Evolutionary conservation across 2,329 filamentous ascomycete genomes (phyloP), one percentile per base, ranked within the genome.

Genomic region (Ophiostoma populinum): DNA sequence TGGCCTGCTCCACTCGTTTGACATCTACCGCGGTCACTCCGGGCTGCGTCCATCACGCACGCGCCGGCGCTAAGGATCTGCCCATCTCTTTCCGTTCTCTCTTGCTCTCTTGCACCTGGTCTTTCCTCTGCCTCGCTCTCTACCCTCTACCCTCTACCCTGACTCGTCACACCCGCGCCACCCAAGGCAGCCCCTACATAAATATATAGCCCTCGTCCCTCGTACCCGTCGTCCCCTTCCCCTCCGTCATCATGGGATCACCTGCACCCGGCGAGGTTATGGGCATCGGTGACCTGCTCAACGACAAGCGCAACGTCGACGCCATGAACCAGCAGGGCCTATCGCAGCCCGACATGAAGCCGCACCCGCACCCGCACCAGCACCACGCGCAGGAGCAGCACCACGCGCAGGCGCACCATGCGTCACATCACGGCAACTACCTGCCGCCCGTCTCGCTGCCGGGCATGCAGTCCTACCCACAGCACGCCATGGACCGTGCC

Each of bases 201-300:
- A n/a, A n/a, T 22, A 22, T 7, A 7, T 22, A 6, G 21, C 21
- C 21, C 11, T 10, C 25, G 15, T 27, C 5, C 25, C 25, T 15
- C 13, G 6, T 15, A 7, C 25, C 25, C 10, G 5, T 17, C n/a
- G 3, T 27, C 25, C n/a, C 13, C 10, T 16, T 15, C 15, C 22
- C 13, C 21, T 12, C 16, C 39, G 19, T 8, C 28, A 53, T 47
- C 43, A 56, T 60, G 53, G 52, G 49, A 51, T 61, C 58, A 48
- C 56, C 58, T 44, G 57, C 55, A 41, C 53, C 61, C 33, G 55
- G 55, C 45, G 59, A 62, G 51, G 58, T 63, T 40, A 67, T 66
- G 62, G 62, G 62, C 47, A 62, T 67, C 46, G 62, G 56, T 46
- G 63, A 57, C 49, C 62, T 67, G 55, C 51, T 66, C 47, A 65